Base-by-base conservation (phyloP, 768 basidiomycete species). In the Paxillus rubicundulus region DNA sequence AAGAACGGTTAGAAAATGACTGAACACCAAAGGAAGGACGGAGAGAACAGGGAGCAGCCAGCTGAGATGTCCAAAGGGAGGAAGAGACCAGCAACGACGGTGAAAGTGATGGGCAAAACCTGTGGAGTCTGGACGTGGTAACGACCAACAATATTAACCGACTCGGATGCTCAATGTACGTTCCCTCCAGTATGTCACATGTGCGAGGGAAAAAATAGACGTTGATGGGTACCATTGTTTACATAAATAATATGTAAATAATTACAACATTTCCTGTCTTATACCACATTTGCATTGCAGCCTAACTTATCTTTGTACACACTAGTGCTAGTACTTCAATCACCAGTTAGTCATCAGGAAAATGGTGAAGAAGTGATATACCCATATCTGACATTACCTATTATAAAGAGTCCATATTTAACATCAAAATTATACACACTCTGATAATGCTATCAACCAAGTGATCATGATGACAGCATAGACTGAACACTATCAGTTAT, bases 31-130 rank as follows among this genome's bases (percentile, higher is more conserved):
- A 48, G 51, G 61, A 59, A 59, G 57, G 53, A 50, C 43, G 49
- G 39, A 24, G 40, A 56, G 32, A 49, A 43, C 18, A 45, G 37
- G 47, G 45, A 57, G 53, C 54, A 60, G 61, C 57, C 57, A 52
- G 57, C 59, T 53, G 52, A 17, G 34, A 36, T 43, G 49, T 48
- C 45, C 66, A 63, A 66, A 50, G 57, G 65, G 67, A 60, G 47
- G 45, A 44, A 36, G 50, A 55, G 58, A 49, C 36, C 38, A 12
- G 60, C 63, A 58, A 58, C 49, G 58, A 37, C 45, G 34, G 24
- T 28, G 46, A 16, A 28, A 24, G 17, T 9, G 34, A 28, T 9
- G 54, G 45, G 55, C 52, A 54, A 44, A 53, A 17, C 17, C 24
- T 36, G 32, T 47, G n/a, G n/a, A n/a, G n/a, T n/a, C n/a, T n/a